Percentiles rank a stretch among this genome's conserved stretches.
Evolutionary conservation across 164 flowering plant species (phyloP).

Genomic region (Kingdonia uniflora): DNA sequence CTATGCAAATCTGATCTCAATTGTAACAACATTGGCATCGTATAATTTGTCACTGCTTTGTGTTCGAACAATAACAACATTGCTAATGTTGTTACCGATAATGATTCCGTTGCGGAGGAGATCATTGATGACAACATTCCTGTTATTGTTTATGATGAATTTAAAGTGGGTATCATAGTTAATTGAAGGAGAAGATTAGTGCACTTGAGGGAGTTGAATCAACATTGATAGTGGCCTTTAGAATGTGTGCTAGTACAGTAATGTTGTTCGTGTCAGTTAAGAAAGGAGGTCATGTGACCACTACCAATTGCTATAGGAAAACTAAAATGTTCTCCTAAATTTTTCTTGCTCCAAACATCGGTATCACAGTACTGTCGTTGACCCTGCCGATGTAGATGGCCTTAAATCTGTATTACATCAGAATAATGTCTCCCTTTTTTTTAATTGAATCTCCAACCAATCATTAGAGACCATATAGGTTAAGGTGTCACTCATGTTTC

Average conservation of each 20-base stretch:
- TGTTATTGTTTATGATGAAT: too few species aligned
- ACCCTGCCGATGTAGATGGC: slow-evolving; percentile 74
- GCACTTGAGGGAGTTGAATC: slow-evolving; percentile 96
- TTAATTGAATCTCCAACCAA: slow-evolving; percentile 97
- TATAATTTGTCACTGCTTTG: too few species aligned
- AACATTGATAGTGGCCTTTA: slow-evolving; percentile 79
- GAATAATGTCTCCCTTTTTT: slow-evolving; percentile 69
- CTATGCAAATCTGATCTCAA: too few species aligned
- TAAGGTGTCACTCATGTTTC: too few species aligned
- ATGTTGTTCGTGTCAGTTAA: slow-evolving; percentile 84
- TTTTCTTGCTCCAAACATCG: slow-evolving; percentile 76
- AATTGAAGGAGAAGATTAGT: too few species aligned
- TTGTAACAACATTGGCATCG: too few species aligned
- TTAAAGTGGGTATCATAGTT: too few species aligned
- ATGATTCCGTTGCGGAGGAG: too few species aligned
- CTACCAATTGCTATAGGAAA: slow-evolving; percentile 91
- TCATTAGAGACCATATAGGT: too few species aligned
- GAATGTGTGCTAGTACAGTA: slow-evolving; percentile 89
- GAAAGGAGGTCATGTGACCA: slow-evolving; percentile 92
- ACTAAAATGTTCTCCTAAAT: slow-evolving; percentile 80
- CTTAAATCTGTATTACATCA: slow-evolving; percentile 60
- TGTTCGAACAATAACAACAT: too few species aligned
- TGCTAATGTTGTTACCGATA: too few species aligned
- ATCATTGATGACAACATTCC: too few species aligned
- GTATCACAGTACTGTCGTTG: slow-evolving; percentile 76